Evolutionary conservation across 164 flowering plant species (phyloP), one percentile per base, ranked within the genome.

Genomic region (Akebia trifoliata): DNA sequence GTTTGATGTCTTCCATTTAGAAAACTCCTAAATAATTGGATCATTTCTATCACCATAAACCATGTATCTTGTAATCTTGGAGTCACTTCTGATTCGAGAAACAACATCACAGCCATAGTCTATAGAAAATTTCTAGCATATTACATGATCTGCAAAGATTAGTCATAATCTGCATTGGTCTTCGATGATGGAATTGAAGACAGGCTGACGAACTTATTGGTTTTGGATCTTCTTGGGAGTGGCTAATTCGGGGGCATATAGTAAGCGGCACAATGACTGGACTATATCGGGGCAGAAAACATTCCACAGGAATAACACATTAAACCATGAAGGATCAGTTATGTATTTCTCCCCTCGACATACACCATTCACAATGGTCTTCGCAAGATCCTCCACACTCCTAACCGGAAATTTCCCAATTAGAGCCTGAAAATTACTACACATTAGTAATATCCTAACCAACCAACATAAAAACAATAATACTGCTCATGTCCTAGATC

Each of bases 281-380:
- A 75, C 9, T 11, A 74, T 30, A 47, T 78, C 83, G 0, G 85
- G 80, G 18, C 66, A 48, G 10, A 76, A 52, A 11, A 55, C 51
- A 49, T 54, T 67, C 66, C 64, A 66, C n/a, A 38, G n/a, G 18
- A 42, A 54, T 9, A 54, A 2, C 1, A 34, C 22, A 38, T 43
- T 50, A 9, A 62, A 21, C 82, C 81, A 78, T 3, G 67, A 36
- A 12, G 89, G 89, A 58, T 49, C 72, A 6, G 77, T 69, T 59
- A 78, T 10, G 55, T 65, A 50, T 31, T 46, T 63, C 2, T 78
- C 79, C 11, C 86, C 83, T 2, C 77, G 20, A 62, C 81, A 63
- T 0, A 76, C 82, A 18, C 80, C 52, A 8, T 70, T 65, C 34
- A 86, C 80, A 4, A 83, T 78, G 0, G 70, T 68, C 59, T 69